phyloP scores from a whole-genome alignment of 192 early-diverging fungal species.

The Coemansia umbellata region DNA sequence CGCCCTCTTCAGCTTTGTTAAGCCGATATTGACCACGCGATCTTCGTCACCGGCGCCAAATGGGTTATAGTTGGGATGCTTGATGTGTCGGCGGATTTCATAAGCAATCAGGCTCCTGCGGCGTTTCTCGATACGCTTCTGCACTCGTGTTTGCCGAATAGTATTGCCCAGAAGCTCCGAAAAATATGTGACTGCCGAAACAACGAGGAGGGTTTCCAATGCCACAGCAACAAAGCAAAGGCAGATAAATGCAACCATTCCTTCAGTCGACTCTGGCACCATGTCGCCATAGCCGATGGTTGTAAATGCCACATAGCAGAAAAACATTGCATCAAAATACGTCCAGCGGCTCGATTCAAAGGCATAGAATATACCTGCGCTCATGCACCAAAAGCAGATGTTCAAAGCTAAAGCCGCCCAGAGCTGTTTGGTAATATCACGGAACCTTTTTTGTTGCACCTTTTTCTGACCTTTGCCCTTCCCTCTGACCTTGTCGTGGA shows the following conservation, averaged over 20 bases:
- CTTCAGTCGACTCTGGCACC: conserved; percentile 32
- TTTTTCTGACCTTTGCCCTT: conserved; percentile 1
- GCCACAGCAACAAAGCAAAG: conserved; percentile 47
- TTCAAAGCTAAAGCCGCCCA: conserved; percentile 32
- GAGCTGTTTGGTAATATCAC: conserved; percentile 33
- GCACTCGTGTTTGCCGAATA: conserved; percentile 34
- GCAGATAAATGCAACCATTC: conserved; percentile 46
- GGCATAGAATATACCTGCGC: conserved; percentile 38
- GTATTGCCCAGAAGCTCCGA: conserved; percentile 21
- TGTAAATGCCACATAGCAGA: conserved; percentile 52
- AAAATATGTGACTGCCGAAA: conserved; percentile 41
- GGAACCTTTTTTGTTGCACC: neutral
- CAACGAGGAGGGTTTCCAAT: conserved; percentile 48
- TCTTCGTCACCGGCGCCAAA: conserved; percentile 39
- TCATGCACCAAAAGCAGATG: conserved; percentile 39
- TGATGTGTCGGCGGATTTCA: conserved; percentile 51
- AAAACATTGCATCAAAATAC: conserved; percentile 51
- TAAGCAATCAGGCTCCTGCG: conserved; percentile 37
- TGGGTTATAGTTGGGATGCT: conserved; percentile 51
- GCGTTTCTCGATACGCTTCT: conserved; percentile 37
- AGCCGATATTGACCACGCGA: conserved; percentile 16
- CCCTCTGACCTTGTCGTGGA: conserved; percentile 10
- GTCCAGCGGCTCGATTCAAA: conserved; percentile 26
- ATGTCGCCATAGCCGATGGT: conserved; percentile 53
- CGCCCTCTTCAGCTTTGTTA: conserved; percentile 20